Conservation (phyloP, 2,329 filamentous ascomycete species). For the Cladosporium sp. region DNA sequence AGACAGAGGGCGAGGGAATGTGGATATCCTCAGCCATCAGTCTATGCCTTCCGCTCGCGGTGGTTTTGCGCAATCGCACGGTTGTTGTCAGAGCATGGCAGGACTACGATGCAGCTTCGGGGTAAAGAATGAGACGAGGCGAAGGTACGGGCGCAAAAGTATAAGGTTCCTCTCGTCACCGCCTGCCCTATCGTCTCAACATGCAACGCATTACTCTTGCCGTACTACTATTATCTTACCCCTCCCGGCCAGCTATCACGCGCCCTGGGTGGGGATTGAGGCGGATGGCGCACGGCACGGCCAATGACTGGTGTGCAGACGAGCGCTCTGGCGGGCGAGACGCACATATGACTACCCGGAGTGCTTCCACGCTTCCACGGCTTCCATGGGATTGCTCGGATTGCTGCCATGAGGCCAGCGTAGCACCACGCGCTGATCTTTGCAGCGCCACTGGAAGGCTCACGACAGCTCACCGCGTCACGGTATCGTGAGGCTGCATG, state of each 20-base stretch:
- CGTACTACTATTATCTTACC: slow-evolving; percentile 15
- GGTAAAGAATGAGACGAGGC: slow-evolving; percentile 17
- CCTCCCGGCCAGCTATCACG: slow-evolving; percentile 20
- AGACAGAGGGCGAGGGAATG: slow-evolving; percentile 62
- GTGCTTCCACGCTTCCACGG: neutral
- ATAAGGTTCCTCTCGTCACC: slow-evolving; percentile 20
- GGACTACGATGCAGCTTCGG: slow-evolving; percentile 23
- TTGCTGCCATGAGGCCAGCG: slow-evolving; percentile 15
- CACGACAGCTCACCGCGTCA: slow-evolving; percentile 17
- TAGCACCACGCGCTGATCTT: slow-evolving; percentile 13
- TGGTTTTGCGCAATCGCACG: slow-evolving; percentile 21
- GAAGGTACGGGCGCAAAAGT: slow-evolving; percentile 8
- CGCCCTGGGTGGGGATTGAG: slow-evolving; percentile 5
- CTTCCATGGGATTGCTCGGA: slow-evolving; percentile 10
- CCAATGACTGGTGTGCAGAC: slow-evolving; percentile 20
- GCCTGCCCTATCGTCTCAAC: slow-evolving; percentile 11
- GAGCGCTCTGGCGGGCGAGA: neutral
- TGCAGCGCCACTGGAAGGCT: slow-evolving; percentile 5
- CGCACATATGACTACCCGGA: slow-evolving; percentile 13
- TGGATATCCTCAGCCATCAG: slow-evolving; percentile 56
- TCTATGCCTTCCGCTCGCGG: slow-evolving; percentile 13
- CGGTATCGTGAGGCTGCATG: slow-evolving; percentile 12
- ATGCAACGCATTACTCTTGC: neutral
- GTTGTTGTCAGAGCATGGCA: slow-evolving; percentile 16
- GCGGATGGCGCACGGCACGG: slow-evolving; percentile 12